A percentile compares a stretch with the other conserved stretches of the same genome.
Evolutionary conservation across 345 rosid genomes (phyloP).

Genomic region (Populus euphratica): DNA sequence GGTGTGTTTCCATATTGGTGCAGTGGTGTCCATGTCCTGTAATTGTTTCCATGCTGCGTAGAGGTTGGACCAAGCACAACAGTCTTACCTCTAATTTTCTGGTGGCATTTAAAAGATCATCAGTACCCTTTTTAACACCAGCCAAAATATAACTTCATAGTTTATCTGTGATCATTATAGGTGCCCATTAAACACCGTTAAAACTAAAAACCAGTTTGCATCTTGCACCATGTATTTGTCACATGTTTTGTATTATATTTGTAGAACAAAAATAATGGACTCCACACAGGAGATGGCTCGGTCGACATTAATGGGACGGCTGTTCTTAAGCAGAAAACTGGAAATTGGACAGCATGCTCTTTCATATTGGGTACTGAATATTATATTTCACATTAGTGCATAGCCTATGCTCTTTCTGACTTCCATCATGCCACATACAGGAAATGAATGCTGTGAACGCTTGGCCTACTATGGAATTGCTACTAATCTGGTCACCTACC

Average conservation of each 20-base stretch:
- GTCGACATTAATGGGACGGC: slow-evolving; percentile 70
- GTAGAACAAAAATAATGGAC: slow-evolving; percentile 36
- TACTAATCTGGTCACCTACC: slow-evolving; percentile 80
- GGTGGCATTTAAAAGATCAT: too few species aligned
- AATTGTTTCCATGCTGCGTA: too few species aligned
- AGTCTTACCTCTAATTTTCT: too few species aligned
- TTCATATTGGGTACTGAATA: slow-evolving; percentile 63
- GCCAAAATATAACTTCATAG: too few species aligned
- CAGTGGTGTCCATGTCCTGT: too few species aligned
- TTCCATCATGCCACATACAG: slow-evolving; percentile 27
- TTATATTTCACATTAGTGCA: neutral
- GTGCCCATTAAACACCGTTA: too few species aligned
- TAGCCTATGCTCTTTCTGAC: slow-evolving; percentile 11
- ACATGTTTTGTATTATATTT: slow-evolving; percentile 13
- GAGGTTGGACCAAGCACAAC: too few species aligned
- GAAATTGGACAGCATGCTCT: slow-evolving; percentile 95
- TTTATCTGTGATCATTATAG: too few species aligned
- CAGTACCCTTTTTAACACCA: too few species aligned
- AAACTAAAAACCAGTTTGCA: too few species aligned
- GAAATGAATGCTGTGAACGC: slow-evolving; percentile 91
- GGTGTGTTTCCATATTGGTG: too few species aligned
- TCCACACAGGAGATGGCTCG: slow-evolving; percentile 89
- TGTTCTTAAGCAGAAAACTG: slow-evolving; percentile 72
- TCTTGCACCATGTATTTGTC: neutral
- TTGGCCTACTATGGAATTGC: slow-evolving; percentile 92